These are phyloP conservation scores for Bretschneidera sinensis DNA, from an alignment of 345 rosid genomes.

Conservation along the genomic window DNA sequence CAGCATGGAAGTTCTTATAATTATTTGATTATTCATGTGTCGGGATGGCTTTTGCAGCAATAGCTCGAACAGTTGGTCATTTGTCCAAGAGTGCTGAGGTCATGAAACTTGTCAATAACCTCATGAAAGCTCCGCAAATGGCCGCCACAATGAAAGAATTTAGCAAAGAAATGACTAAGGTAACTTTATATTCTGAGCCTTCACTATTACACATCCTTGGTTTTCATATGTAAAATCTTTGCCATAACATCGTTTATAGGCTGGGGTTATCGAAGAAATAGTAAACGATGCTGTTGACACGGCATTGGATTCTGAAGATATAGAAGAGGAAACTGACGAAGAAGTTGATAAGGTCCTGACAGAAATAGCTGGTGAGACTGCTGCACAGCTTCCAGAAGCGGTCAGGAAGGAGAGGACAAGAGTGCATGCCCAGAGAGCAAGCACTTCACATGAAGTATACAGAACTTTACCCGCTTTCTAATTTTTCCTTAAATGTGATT, in stretches of 20 bases:
- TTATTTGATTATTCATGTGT: not conserved
- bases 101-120: constrained; percentile 49
- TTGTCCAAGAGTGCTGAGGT: constrained; percentile 47
- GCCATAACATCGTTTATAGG: constrained; percentile 21
- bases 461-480: not conserved
- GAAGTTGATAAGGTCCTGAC: constrained; percentile 48
- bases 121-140: constrained; percentile 49
- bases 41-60: constrained; percentile 27
- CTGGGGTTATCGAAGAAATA: constrained; percentile 46
- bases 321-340: constrained; percentile 47
- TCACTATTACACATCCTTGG: no score
- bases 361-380: constrained; percentile 48
- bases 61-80: constrained; percentile 47
- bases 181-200: constrained; percentile 7
- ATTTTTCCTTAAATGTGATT: not conserved
- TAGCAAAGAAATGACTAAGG: constrained; percentile 53
- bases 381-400: constrained; percentile 42
- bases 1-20: not conserved
- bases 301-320: constrained; percentile 45
- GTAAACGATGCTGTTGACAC: constrained; percentile 39
- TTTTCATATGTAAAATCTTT: not conserved
- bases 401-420: constrained; percentile 25
- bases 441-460: constrained; percentile 26
- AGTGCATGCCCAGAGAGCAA: constrained; percentile 18
- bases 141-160: constrained; percentile 50